These are phyloP conservation scores for Hyphopichia pseudoburtonii DNA, from an alignment of 1,139 yeast genomes.

Conservation along the genomic window DNA sequence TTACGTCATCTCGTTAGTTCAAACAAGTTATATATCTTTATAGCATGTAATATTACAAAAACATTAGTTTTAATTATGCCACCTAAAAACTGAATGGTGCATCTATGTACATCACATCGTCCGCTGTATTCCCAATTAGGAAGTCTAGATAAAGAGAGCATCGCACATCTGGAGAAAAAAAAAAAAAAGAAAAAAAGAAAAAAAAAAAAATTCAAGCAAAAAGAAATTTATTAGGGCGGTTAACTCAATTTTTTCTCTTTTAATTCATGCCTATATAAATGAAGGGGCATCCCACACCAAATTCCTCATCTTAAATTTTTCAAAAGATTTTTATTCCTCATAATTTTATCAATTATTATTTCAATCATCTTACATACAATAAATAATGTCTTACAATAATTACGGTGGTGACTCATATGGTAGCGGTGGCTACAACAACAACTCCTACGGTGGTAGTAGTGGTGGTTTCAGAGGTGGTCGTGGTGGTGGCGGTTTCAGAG, in stretches of 20 bases:
- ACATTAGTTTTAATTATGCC: too few relatives aligned
- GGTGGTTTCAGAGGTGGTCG: slow-evolving; percentile 23
- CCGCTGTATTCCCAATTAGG: slow-evolving; percentile 15
- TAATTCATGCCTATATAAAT: too few relatives aligned
- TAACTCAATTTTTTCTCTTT: too few relatives aligned
- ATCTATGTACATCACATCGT: slow-evolving; percentile 2
- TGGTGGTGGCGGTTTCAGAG: slow-evolving; percentile 31
- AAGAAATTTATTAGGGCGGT: too few relatives aligned
- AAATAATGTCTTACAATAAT: slow-evolving; percentile 26
- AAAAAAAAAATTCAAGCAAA: not conserved
- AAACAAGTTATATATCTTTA: slow-evolving; percentile 1
- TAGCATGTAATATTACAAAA: slow-evolving; percentile 5
- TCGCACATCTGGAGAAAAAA: slow-evolving; percentile 6
- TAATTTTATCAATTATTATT: not conserved
- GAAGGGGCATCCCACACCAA: slow-evolving; percentile 5
- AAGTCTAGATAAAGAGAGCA: slow-evolving; percentile 10
- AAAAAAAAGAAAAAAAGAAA: slow-evolving; percentile 1
- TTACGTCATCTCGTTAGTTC: not conserved
- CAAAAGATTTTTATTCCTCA: slow-evolving; percentile 3
- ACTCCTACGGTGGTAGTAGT: slow-evolving; percentile 16
- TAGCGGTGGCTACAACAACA: slow-evolving; percentile 10
- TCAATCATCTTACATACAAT: slow-evolving; percentile 2
- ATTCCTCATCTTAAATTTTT: slow-evolving; percentile 4
- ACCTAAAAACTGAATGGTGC: too few relatives aligned
- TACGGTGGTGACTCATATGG: too few relatives aligned